Evolutionary conservation across 495 filamentous ascomycete species (phyloP), one percentile per base, ranked within the genome.

Genomic region (Haplographium delicatum): DNA sequence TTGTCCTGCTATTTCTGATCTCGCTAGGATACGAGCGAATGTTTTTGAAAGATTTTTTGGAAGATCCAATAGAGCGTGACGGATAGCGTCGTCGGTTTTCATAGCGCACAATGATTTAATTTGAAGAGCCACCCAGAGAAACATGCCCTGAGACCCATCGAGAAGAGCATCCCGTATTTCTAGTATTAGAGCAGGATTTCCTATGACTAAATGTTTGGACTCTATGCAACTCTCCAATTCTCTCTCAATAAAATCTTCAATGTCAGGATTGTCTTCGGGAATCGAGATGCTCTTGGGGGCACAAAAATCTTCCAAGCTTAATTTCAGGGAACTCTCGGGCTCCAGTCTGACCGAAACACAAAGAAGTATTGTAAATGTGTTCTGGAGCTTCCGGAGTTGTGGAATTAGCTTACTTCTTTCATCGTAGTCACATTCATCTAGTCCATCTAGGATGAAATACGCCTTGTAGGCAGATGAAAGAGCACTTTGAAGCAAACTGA

Each of bases 81-180:
- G 68, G 50, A 75, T 73, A 4, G 51, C 65, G 4, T 66, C 48
- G 50, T 75, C 71, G 20, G 68, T 73, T 41, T 64, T 59, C 60
- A 61, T 62, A 10, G 28, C 46, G 45, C 69, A 72, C 16, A 74
- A 40, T 16, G 60, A 52, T 33, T 69, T 54, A 40, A 74, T 69
- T 55, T 75, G 68, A 33, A 73, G 63, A 44, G 60, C 63, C n/a
- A 69, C 71, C 72, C 70, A 75, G 28, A 72, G 68, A 47, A 75
- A 73, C 68, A 75, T 73, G 15, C 62, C 68, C 54, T 68, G 59
- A 27, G 62, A 59, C 16, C 63, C 62, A 44, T 62, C 24, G 16
- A 65, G 25, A 18, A 71, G 61, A 48, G 58, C 57, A 49, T 64
- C 53, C 31, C 56, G 47, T 50, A 69, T 68, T 31, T 69, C 66